These are phyloP conservation scores for Cyberlindnera mrakii DNA, from an alignment of 805 yeast genomes.

Conservation along the genomic window DNA sequence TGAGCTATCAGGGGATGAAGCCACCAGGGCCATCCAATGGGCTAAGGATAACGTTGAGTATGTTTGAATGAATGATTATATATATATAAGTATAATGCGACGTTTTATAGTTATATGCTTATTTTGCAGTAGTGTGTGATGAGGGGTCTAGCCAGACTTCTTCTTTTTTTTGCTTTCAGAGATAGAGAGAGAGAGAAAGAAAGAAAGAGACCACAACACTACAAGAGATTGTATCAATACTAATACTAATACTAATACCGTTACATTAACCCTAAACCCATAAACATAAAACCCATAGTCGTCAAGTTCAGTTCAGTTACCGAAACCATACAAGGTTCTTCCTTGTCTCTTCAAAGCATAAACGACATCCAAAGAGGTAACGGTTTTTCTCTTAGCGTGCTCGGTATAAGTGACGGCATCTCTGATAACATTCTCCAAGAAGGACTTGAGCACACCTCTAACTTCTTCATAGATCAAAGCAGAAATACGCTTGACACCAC, in stretches of 20 bases:
- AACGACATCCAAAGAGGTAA: constrained; percentile 96
- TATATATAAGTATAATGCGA: too few species aligned
- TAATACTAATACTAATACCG: background rate
- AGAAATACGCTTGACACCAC: constrained; percentile 99
- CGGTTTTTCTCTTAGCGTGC: constrained; percentile 99
- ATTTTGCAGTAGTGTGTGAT: too few species aligned
- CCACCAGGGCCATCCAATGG: constrained; percentile 62
- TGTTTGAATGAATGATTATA: constrained; percentile 1
- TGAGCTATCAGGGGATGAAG: constrained; percentile 58
- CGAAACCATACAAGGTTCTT: constrained; percentile 99
- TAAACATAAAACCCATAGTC: constrained; percentile 3
- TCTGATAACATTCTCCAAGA: constrained; percentile 96
- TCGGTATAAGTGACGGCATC: constrained; percentile 99
- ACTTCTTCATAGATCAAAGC: constrained; percentile 98
- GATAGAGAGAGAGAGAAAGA: too few species aligned
- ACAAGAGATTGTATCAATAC: background rate
- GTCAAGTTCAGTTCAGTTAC: constrained; percentile 88
- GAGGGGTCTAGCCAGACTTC: too few species aligned
- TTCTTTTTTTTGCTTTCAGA: too few species aligned
- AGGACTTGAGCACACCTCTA: constrained; percentile 92
- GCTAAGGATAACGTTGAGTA: constrained; percentile 78
- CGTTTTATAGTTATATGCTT: background rate
- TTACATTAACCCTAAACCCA: background rate
- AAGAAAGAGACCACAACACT: too few species aligned
- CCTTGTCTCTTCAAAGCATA: constrained; percentile 99